Evolutionary conservation across 2,329 filamentous ascomycete genomes (phyloP), one percentile per base, ranked within the genome.

Genomic region (Sporothrix brasiliensis): DNA sequence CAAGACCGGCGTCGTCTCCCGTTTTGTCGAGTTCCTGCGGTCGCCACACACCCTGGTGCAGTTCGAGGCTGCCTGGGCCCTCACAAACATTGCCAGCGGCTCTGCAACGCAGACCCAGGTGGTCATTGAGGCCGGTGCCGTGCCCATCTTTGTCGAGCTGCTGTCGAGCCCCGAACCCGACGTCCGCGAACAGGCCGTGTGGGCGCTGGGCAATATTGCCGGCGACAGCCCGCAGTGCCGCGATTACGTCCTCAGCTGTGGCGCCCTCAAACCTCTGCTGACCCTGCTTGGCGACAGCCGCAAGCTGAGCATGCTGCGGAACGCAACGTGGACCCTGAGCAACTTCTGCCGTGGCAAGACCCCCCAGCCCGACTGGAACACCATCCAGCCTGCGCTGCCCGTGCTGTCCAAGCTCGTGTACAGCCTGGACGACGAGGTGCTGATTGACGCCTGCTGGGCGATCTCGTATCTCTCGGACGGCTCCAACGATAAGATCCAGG

Each of bases 261-360:
- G 94, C 77, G 95, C 95, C 73, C 88, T 99, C 68, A 93, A 93
- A 81, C 95, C 95, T 68, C 87, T 99, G 70, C 88, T 99, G 70
- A 88, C 89, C 78, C 88, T 99, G 58, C 89, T 99, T 70, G 94
- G 94, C 69, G 95, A 99, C 81, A 97, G 95, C 84, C 93, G 95
- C 78, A 99, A 99, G 87, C 86, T 99, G 71, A 98, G 94, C 87
- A 99, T 99, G 95, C 90, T 99, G 68, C 89, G 95, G 76, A 99
- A 99, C 80, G 95, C 95, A 49, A 99, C 95, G 30, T 99, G 95
- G 95, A 99, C 95, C 58, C 85, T 99, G 70, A 98, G 95, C 87
- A 99, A 99, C 86, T 99, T 99, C 84, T 99, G 95, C 85, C 93
- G 95, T 86, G 95, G 95, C 83, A 99, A 99, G 88, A 97, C 94